These are phyloP conservation scores for Solanum hybrid DNA, from an alignment of 305 asterid species.

Conservation along the genomic window DNA sequence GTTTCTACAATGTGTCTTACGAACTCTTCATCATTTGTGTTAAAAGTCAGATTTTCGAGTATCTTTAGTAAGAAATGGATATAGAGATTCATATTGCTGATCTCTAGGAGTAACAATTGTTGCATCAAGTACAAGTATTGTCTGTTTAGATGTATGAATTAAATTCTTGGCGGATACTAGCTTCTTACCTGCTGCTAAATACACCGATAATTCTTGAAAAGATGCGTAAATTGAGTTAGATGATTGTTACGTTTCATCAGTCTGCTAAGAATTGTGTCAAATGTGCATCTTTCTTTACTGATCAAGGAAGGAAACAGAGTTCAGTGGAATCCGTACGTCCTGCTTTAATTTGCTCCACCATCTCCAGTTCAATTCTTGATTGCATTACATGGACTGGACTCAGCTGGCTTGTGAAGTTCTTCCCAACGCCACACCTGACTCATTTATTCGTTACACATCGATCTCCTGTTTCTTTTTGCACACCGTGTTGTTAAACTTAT, in stretches of 20 bases:
- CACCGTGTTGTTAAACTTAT: background rate
- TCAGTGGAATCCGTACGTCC: no score
- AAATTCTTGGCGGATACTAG: background rate
- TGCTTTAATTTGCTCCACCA: constrained; percentile 29
- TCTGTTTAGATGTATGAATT: background rate
- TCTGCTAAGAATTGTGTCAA: no score
- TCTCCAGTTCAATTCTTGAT: constrained; percentile 87
- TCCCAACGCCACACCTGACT: background rate
- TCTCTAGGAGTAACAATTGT: background rate
- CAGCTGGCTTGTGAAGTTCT: constrained; percentile 59
- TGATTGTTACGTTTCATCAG: background rate
- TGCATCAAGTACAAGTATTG: background rate
- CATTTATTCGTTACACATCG: background rate
- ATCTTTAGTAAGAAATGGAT: background rate
- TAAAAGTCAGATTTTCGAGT: background rate
- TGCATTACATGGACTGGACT: constrained; percentile 83
- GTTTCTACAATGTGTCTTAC: background rate
- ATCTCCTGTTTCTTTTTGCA: background rate
- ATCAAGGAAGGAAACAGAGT: no score
- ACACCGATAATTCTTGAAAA: background rate
- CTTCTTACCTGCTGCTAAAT: background rate
- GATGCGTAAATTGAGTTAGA: background rate
- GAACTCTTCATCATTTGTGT: background rate
- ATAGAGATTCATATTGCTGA: background rate
- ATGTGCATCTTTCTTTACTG: background rate